Base-by-base conservation (phyloP, 257 asterid species). In the Voacanga thouarsii region DNA sequence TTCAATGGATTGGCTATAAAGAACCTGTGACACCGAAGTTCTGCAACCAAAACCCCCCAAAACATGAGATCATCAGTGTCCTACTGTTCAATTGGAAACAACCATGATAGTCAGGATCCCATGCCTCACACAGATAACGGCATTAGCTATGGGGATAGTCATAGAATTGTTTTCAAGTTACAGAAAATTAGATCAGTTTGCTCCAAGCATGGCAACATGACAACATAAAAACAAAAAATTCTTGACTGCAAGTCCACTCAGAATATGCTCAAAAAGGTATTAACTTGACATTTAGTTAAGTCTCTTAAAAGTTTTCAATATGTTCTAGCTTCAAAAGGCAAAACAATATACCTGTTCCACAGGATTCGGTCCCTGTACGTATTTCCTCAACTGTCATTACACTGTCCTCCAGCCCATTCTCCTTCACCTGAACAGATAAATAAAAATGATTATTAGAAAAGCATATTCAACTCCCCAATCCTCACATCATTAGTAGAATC, bases 301-400 rank as follows among this genome's bases (percentile, higher is more conserved):
- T 49, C 74, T 66, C 74, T 16, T 21, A 23, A 21, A 70, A 59
- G 50, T 10, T 49, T 10, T 39, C 12, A 59, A 60, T 21, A 24
- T n/a, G 23, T 24, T 3, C 26, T 33, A 23, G 18, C 14, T 24
- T 64, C 0, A 18, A 30, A 45, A 24, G 10, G 19, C 21, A 60
- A 30, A 21, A 50, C 24, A 24, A 59, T 15, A 15, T 30, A 94
- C 99, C 96, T 82, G 98, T 95, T 83, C 96, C 99, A 66, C 87
- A 89, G 78, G 97, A 91, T 87, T 91, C 99, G 2, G 84, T 81
- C 65, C 97, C 98, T 7, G 92, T 86, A 41, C 97, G 98, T 78
- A 92, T 95, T 85, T 95, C 99, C 84, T 95, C 99, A 28, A 92
- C 82, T 41, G 98, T 91, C 96, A 88, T 95, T 30, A 95, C 94